Conservation (phyloP, 805 yeast species). For the Yarrowia bubula region DNA sequence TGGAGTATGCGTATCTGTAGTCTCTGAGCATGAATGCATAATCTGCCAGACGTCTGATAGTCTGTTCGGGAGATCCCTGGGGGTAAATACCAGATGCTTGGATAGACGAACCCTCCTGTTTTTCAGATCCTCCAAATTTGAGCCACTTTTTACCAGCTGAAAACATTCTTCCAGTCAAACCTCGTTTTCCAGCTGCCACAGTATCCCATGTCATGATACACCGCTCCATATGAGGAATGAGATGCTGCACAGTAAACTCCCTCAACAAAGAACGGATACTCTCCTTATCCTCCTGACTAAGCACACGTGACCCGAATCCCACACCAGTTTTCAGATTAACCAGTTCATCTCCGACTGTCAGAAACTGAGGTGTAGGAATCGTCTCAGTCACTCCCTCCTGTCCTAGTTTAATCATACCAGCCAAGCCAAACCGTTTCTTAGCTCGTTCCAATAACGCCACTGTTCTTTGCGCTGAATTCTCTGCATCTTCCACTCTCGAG, state of each 20-base stretch:
- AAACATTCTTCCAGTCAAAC: constrained; percentile 71
- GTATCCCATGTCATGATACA: constrained; percentile 84
- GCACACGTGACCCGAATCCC: background rate
- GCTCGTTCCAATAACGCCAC: constrained; percentile 40
- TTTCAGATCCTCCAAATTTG: constrained; percentile 7
- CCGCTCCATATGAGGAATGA: constrained; percentile 82
- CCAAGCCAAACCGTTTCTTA: constrained; percentile 41
- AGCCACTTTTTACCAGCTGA: constrained; percentile 55
- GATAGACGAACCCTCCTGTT: constrained; percentile 7
- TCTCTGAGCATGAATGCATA: constrained; percentile 91
- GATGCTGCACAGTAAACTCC: constrained; percentile 49
- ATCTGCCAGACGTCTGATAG: constrained; percentile 80
- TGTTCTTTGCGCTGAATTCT: constrained; percentile 39
- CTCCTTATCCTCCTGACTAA: constrained; percentile 41
- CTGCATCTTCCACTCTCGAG: constrained; percentile 46
- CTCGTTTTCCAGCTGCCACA: constrained; percentile 69
- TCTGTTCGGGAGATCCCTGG: constrained; percentile 64
- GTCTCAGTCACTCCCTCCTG: background rate
- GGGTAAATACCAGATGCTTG: constrained; percentile 52
- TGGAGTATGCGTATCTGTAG: constrained; percentile 76
- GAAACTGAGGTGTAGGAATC: constrained; percentile 13
- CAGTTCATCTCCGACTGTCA: background rate
- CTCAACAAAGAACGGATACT: constrained; percentile 44
- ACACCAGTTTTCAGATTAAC: constrained; percentile 30
- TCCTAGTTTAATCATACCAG: constrained; percentile 31